phyloP scores from a whole-genome alignment of 441 rosid species.

The Iberis amara region DNA sequence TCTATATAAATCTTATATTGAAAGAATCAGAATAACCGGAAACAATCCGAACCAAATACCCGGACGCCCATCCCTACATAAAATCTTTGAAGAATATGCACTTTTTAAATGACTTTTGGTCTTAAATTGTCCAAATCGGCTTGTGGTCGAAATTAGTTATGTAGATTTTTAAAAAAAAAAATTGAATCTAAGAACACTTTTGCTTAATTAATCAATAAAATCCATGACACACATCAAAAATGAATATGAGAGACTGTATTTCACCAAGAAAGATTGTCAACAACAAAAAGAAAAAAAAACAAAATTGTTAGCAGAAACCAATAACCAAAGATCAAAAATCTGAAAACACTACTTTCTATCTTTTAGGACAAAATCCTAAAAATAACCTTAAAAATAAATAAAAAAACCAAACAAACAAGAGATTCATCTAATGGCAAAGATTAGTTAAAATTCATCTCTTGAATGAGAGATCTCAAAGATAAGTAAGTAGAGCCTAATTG shows the following conservation, averaged over 20 bases:
- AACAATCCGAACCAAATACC: no score
- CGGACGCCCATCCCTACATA: no score
- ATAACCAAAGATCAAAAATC: conserved; percentile 28
- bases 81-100: no score
- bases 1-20: no score
- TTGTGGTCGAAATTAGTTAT: no score
- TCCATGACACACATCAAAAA: background rate
- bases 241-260: conserved; percentile 21
- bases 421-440: conserved; percentile 25
- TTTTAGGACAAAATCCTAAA: conserved; percentile 29
- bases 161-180: no score
- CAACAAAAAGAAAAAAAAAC: conserved; percentile 22
- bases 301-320: conserved; percentile 30
- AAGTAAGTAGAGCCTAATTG: conserved; percentile 16
- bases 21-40: no score
- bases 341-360: conserved; percentile 26
- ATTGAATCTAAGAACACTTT: no score
- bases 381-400: conserved; percentile 15
- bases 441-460: conserved; percentile 28
- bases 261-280: conserved; percentile 28
- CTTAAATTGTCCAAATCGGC: no score
- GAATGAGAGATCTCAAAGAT: conserved; percentile 26
- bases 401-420: conserved; percentile 17
- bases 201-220: no score
- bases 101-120: no score